phyloP scores from a whole-genome alignment of 352 stramenopile genomes.

The Pythium graminicola region DNA sequence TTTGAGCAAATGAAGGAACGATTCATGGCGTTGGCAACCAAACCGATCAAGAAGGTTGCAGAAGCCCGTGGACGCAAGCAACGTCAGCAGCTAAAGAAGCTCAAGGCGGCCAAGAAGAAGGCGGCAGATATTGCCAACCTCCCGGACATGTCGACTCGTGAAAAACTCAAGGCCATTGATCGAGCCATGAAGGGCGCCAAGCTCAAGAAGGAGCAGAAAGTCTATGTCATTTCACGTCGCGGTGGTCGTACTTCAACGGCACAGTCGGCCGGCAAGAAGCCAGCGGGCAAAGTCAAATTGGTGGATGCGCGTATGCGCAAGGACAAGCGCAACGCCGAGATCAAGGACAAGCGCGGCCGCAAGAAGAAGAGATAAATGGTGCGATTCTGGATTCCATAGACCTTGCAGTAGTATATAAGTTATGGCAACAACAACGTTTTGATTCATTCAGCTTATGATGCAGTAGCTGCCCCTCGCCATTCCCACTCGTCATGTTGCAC shows the following conservation, averaged over 20 bases:
- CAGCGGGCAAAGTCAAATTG: slow-evolving; percentile 90
- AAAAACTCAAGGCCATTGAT: slow-evolving; percentile 98
- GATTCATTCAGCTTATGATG: neutral
- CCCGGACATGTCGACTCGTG: slow-evolving; percentile 95
- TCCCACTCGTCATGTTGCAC: slow-evolving; percentile 19
- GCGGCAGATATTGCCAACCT: slow-evolving; percentile 93
- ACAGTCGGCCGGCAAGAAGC: slow-evolving; percentile 67
- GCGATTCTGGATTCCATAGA: neutral
- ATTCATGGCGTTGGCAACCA: slow-evolving; percentile 94
- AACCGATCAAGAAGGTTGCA: slow-evolving; percentile 98
- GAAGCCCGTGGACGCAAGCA: slow-evolving; percentile 96
- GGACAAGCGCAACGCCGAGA: slow-evolving; percentile 89
- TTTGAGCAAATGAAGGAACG: slow-evolving; percentile 97
- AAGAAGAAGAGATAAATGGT: slow-evolving; percentile 78
- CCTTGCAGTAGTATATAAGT: slow-evolving; percentile 37
- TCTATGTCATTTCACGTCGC: slow-evolving; percentile 93
- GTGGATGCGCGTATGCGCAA: slow-evolving; percentile 98
- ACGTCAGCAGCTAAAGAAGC: slow-evolving; percentile 89
- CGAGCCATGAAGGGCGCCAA: slow-evolving; percentile 93
- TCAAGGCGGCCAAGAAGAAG: slow-evolving; percentile 97
- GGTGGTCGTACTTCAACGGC: slow-evolving; percentile 45
- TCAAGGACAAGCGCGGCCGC: slow-evolving; percentile 75
- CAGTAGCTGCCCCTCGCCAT: slow-evolving; percentile 2
- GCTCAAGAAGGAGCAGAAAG: slow-evolving; percentile 90
- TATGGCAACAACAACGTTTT: slow-evolving; percentile 36